Conservation (phyloP, 177 flowering plant species). For the Vitis hybrid region DNA sequence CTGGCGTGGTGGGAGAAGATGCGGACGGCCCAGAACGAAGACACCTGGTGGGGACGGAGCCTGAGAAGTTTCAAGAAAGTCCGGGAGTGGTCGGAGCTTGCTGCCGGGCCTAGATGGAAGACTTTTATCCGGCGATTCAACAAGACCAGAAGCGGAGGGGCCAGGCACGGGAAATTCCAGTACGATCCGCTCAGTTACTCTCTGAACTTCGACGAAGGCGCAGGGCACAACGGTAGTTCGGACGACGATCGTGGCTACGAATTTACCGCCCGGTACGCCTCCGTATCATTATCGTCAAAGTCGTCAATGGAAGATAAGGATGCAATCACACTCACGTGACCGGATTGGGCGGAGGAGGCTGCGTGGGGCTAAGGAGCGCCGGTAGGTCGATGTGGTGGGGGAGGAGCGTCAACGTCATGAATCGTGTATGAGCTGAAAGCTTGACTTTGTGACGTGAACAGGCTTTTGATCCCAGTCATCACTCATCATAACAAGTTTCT, state of each 20-base stretch:
- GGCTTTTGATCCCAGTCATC: no score
- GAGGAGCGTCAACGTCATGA: no score
- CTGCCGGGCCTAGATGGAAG: constrained; percentile 74
- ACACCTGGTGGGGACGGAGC: constrained; percentile 34
- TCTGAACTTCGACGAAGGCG: constrained; percentile 46
- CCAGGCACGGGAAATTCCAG: constrained; percentile 31
- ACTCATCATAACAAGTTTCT: no score
- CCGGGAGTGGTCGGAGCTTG: constrained; percentile 68
- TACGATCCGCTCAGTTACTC: constrained; percentile 50
- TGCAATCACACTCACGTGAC: constrained; percentile 1
- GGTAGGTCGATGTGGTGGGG: no score
- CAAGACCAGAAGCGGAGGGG: constrained; percentile 16
- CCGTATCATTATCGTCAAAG: constrained; percentile 21
- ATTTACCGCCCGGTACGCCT: constrained; percentile 39
- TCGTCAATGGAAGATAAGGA: not conserved
- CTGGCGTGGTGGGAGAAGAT: constrained; percentile 36
- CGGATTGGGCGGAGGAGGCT: no score
- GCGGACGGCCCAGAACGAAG: constrained; percentile 17
- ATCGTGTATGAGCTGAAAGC: no score
- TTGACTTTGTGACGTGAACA: no score
- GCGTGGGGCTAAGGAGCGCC: no score
- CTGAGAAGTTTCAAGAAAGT: constrained; percentile 27
- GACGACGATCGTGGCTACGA: constrained; percentile 24
- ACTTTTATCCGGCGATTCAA: constrained; percentile 65
- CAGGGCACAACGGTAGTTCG: constrained; percentile 15